Evolutionary conservation across 257 asterid genomes (phyloP).

Genomic region (Voacanga thouarsii): DNA sequence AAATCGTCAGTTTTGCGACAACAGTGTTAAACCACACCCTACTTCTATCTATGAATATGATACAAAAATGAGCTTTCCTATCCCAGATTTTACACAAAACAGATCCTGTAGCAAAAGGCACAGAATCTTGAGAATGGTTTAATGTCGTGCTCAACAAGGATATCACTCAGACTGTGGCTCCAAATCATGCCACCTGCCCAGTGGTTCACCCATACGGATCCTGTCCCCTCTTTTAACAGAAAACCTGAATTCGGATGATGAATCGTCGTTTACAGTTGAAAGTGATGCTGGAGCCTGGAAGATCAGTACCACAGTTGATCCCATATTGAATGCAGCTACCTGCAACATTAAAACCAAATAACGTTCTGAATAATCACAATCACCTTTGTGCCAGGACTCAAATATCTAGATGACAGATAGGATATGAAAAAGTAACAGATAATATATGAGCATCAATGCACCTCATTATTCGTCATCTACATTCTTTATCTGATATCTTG

Average conservation of each 20-base stretch:
- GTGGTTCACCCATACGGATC: conserved; percentile 82
- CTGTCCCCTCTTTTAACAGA: conserved; percentile 58
- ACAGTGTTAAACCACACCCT: background rate
- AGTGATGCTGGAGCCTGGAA: conserved; percentile 73
- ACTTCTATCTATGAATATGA: background rate
- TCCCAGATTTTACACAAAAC: background rate
- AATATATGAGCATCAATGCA: background rate
- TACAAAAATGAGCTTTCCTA: background rate
- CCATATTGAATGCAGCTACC: conserved; percentile 95
- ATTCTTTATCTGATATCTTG: background rate
- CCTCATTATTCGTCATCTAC: background rate
- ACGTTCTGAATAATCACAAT: conserved; percentile 5
- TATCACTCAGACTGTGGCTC: background rate
- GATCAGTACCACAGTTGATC: conserved; percentile 91
- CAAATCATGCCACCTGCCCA: conserved; percentile 63
- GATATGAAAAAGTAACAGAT: background rate
- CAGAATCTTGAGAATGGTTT: background rate
- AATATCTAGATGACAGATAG: background rate
- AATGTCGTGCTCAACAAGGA: background rate
- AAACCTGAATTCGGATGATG: conserved; percentile 62
- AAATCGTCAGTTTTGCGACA: background rate
- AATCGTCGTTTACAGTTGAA: conserved; percentile 25
- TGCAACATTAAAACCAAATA: conserved; percentile 29
- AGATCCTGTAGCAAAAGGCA: background rate
- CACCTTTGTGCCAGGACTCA: conserved; percentile 4